A percentile compares a stretch with the other conserved stretches of the same genome.
phyloP scores from a whole-genome alignment of 495 filamentous ascomycete genomes.

The Penicillium mononematosum region DNA sequence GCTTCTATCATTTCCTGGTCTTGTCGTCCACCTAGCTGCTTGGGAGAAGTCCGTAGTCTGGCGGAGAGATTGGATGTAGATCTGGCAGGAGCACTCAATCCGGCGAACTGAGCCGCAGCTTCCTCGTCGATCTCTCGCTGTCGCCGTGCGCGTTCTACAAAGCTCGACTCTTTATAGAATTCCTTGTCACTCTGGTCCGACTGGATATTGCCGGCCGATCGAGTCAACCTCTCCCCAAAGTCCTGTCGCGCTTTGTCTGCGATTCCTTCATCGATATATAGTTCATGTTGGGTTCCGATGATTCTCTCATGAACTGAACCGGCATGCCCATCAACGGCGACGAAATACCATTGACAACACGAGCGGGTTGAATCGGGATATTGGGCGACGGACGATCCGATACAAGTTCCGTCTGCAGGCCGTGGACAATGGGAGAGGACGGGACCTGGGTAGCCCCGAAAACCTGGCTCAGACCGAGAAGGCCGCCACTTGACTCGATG shows the following conservation, averaged over 20 bases:
- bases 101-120: constrained; percentile 40
- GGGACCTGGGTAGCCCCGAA: constrained; percentile 54
- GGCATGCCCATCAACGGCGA: constrained; percentile 41
- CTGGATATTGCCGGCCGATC: constrained; percentile 38
- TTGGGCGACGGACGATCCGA: constrained; percentile 56
- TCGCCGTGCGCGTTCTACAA: constrained; percentile 40
- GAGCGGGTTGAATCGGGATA: constrained; percentile 44
- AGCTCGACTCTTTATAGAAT: constrained; percentile 47
- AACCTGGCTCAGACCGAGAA: constrained; percentile 51
- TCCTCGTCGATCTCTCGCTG: constrained; percentile 39
- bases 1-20: constrained; percentile 19
- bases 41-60: constrained; percentile 10
- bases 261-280: constrained; percentile 56
- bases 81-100: constrained; percentile 38
- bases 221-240: constrained; percentile 39
- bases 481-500: constrained; percentile 39
- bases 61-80: constrained; percentile 11
- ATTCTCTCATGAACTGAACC: constrained; percentile 36
- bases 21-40: background rate
- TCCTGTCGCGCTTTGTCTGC: constrained; percentile 38
- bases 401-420: constrained; percentile 37
- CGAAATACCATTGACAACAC: constrained; percentile 37
- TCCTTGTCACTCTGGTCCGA: constrained; percentile 45
- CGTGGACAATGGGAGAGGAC: constrained; percentile 49
- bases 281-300: constrained; percentile 47